phyloP scores from a whole-genome alignment of 2,329 filamentous ascomycete genomes.

The Nemania serpens region DNA sequence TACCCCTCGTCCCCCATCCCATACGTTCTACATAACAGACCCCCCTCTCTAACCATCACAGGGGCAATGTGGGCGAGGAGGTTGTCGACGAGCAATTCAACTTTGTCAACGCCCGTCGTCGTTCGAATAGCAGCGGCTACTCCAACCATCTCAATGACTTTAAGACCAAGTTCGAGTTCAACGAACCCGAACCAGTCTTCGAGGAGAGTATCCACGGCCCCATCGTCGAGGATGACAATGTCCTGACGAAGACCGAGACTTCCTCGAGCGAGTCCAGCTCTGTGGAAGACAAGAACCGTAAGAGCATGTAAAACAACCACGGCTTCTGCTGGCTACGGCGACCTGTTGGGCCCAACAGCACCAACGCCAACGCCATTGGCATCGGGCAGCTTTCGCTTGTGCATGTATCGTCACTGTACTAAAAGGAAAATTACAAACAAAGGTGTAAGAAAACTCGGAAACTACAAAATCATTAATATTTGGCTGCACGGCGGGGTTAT shows the following conservation, averaged over 20 bases:
- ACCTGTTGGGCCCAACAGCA: background rate
- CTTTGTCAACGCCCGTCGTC: slow-evolving; percentile 83
- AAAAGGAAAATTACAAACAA: slow-evolving; percentile 25
- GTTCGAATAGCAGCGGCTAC: slow-evolving; percentile 85
- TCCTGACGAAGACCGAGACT: slow-evolving; percentile 60
- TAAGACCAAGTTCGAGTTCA: slow-evolving; percentile 95
- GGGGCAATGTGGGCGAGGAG: slow-evolving; percentile 85
- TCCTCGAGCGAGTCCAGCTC: slow-evolving; percentile 66
- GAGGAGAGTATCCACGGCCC: slow-evolving; percentile 83
- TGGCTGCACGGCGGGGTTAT: slow-evolving; percentile 4
- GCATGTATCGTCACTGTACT: slow-evolving; percentile 23
- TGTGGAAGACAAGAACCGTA: slow-evolving; percentile 53
- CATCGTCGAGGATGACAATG: slow-evolving; percentile 60
- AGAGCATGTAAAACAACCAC: slow-evolving; percentile 28
- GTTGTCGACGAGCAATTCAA: slow-evolving; percentile 82
- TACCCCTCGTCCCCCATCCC: background rate
- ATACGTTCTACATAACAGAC: background rate
- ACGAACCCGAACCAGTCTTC: slow-evolving; percentile 89
- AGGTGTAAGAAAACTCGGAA: slow-evolving; percentile 24
- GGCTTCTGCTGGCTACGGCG: background rate
- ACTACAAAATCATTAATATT: slow-evolving; percentile 25
- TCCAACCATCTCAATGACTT: slow-evolving; percentile 74
- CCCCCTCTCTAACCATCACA: slow-evolving; percentile 44
- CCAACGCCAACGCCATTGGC: slow-evolving; percentile 1
- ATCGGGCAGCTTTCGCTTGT: slow-evolving; percentile 24